Conservation (phyloP, 2,329 filamentous ascomycete genomes). For the Fusarium sp. region DNA sequence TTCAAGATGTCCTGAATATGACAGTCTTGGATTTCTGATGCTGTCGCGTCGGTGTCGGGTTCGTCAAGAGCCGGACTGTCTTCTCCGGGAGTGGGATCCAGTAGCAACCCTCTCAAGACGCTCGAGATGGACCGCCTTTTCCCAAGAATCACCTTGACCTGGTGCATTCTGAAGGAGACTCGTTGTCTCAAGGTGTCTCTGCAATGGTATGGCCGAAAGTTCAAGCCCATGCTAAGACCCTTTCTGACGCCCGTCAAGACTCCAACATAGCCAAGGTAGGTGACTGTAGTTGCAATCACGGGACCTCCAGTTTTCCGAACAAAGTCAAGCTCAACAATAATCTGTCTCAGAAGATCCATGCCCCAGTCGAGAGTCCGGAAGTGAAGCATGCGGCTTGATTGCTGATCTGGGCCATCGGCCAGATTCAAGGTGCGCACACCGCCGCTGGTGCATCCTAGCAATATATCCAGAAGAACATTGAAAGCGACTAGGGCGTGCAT, state of each 20-base stretch:
- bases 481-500: conserved; percentile 71
- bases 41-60: fast-evolving
- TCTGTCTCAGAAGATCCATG: conserved; percentile 61
- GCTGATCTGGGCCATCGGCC: background rate
- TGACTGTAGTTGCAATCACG: conserved; percentile 58
- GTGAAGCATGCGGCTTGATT: conserved; percentile 58
- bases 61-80: fast-evolving
- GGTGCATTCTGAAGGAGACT: conserved; percentile 43
- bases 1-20: conserved; percentile 29
- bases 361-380: conserved; percentile 68
- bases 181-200: conserved; percentile 19
- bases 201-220: conserved; percentile 55
- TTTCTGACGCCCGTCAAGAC: conserved; percentile 60
- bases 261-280: conserved; percentile 63
- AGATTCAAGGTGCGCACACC: conserved; percentile 42
- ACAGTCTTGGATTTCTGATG: background rate
- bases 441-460: conserved; percentile 74
- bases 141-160: conserved; percentile 43
- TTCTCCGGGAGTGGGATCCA: conserved; percentile 4
- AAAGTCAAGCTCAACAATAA: conserved; percentile 66
- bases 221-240: conserved; percentile 61
- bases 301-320: conserved; percentile 49
- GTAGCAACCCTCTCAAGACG: conserved; percentile 36
- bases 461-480: conserved; percentile 71
- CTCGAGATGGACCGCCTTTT: conserved; percentile 43